Base-by-base conservation (phyloP, 257 asterid genomes). In the Hygrophila difformis region DNA sequence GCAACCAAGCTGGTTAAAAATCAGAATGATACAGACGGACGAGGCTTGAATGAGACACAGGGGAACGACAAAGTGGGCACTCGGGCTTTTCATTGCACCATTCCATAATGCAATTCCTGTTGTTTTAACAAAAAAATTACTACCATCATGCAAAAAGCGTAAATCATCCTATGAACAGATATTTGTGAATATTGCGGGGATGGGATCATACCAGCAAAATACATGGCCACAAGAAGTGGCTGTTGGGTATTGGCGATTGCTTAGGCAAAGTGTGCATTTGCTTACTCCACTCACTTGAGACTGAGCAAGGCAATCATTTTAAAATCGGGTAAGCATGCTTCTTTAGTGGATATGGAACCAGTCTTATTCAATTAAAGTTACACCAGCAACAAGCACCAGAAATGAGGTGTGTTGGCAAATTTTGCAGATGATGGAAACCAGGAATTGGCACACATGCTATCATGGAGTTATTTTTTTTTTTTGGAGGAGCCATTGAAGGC, bases 71-170 rank as follows among this genome's bases (percentile, higher is more conserved):
- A 16, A 86, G 84, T 3, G 98, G 96, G 43, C 99, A 91, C 64
- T 91, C 99, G 0, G 99, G 96, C 73, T 91, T 91, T 44, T 91
- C 99, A 17, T 91, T 91, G 49, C 99, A 91, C 99, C 99, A 91
- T 51, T 91, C 99, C 96, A 86, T 82, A 21, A 91, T 76, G 76
- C 99, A 86, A 74, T 71, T 91, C 99, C 96, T 91, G 63, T 66
- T 22, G 50, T 1, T n/a, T n/a, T n/a, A n/a, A n/a, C n/a, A n/a
- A n/a, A n/a, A n/a, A n/a, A n/a, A n/a, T n/a, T n/a, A n/a, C n/a
- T n/a, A n/a, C n/a, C n/a, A n/a, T n/a, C n/a, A n/a, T n/a, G 16
- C 7, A 24, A 12, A 41, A 18, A 2, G 12, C 12, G 7, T 11
- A 19, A 41, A 15, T 6, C 11, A 15, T 41, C 22, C 12, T 15